Conservation (phyloP, 805 yeast species). For the Cyberlindnera samutprakarnensis region DNA sequence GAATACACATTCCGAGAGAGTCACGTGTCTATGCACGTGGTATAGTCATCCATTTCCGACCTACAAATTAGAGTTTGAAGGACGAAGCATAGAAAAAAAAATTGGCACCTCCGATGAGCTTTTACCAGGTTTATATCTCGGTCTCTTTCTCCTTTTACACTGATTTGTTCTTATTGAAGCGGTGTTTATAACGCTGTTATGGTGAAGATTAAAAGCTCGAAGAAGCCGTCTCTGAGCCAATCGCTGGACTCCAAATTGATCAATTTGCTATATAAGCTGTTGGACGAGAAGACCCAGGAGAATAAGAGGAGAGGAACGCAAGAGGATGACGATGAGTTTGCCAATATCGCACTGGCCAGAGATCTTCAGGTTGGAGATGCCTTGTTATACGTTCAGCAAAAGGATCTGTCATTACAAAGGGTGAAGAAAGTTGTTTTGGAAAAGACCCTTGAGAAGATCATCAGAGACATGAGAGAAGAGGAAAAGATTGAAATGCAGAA, state of each 20-base stretch:
- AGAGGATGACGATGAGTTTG: slow-evolving; percentile 24
- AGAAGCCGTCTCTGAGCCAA: slow-evolving; percentile 19
- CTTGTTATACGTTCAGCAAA: slow-evolving; percentile 49
- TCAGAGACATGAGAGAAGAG: slow-evolving; percentile 47
- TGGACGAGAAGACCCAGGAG: slow-evolving; percentile 53
- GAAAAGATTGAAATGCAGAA: slow-evolving; percentile 44
- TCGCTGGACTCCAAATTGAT: slow-evolving; percentile 50
- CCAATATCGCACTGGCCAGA: slow-evolving; percentile 50
- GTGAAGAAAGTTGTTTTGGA: slow-evolving; percentile 59
- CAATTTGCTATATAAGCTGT: slow-evolving; percentile 44
- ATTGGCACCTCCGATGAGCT: background rate
- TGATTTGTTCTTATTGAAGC: background rate
- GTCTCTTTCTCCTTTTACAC: too few relatives aligned
- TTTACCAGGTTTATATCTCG: background rate
- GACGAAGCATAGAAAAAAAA: background rate
- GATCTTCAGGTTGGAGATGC: slow-evolving; percentile 48
- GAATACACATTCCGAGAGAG: too few relatives aligned
- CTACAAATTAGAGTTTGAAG: too few relatives aligned
- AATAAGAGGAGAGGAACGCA: slow-evolving; percentile 24
- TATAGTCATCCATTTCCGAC: too few relatives aligned
- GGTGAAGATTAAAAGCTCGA: slow-evolving; percentile 26
- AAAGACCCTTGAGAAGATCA: slow-evolving; percentile 54
- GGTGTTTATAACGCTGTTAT: slow-evolving; percentile 18
- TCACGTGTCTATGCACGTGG: too few relatives aligned
- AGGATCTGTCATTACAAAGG: slow-evolving; percentile 61